A percentile compares a stretch with the other conserved stretches of the same genome.
Conservation (phyloP, 2,329 filamentous ascomycete species). For the Beauveria bassiana region DNA sequence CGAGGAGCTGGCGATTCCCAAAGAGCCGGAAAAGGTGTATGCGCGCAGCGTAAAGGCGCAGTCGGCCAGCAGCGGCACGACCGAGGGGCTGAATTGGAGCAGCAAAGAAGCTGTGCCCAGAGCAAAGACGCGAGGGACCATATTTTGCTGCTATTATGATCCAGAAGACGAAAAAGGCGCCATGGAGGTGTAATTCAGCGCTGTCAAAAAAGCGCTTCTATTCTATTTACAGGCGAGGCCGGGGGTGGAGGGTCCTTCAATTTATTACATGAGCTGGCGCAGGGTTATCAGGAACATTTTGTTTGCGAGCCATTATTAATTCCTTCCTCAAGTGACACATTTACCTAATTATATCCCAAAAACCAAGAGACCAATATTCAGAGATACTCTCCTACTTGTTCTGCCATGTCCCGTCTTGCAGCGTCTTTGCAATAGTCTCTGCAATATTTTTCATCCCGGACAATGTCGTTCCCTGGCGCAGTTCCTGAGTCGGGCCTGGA, state of each 20-base stretch:
- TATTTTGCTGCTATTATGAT: slow-evolving; percentile 11
- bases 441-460: slow-evolving; percentile 17
- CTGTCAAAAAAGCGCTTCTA: not conserved
- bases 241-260: no score
- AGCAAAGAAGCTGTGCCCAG: not conserved
- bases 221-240: no score
- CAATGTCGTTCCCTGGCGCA: slow-evolving; percentile 19
- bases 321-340: not conserved
- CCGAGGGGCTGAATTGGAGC: not conserved
- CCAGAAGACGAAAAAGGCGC: slow-evolving; percentile 2
- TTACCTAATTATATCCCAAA: no score
- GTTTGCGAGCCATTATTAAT: not conserved
- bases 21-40: not conserved
- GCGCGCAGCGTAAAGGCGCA: not conserved
- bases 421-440: not conserved
- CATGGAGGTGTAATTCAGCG: not conserved
- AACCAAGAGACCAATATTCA: no score
- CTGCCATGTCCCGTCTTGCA: not conserved
- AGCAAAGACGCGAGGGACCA: slow-evolving; percentile 2
- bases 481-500: slow-evolving; percentile 27
- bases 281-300: not conserved
- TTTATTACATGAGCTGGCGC: not conserved
- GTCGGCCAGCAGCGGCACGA: not conserved
- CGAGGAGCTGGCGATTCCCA: not conserved
- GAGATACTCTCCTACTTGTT: not conserved